Percentiles rank a stretch among this genome's conserved stretches.
These are phyloP conservation scores for Zalerion maritima DNA, from an alignment of 495 filamentous ascomycete genomes.

Conservation along the genomic window DNA sequence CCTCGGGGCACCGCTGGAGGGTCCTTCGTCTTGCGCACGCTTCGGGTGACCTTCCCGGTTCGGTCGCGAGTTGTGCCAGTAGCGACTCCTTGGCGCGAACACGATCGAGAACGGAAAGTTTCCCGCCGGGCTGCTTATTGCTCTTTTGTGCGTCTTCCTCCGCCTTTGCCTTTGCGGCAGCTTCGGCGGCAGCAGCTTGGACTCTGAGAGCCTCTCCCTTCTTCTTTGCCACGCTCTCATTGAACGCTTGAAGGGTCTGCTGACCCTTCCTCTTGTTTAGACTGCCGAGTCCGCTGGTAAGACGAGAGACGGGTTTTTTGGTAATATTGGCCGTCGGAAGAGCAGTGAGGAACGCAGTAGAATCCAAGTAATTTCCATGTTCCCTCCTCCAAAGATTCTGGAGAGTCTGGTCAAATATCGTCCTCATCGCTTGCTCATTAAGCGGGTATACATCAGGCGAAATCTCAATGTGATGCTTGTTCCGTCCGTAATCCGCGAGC, in stretches of 20 bases:
- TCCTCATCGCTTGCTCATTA: conserved; percentile 40
- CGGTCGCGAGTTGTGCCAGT: conserved; percentile 22
- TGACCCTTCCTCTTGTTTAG: too few species aligned
- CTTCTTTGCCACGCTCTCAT: conserved; percentile 30
- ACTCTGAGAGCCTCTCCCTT: conserved; percentile 11
- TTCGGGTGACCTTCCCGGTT: conserved; percentile 25
- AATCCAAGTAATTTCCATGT: conserved; percentile 3
- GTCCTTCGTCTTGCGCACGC: conserved; percentile 41
- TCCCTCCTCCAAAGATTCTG: conserved; percentile 27
- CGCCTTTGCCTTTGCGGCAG: conserved; percentile 12
- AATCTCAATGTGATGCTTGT: conserved; percentile 30
- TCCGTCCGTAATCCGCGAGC: conserved; percentile 46
- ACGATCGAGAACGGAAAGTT: conserved; percentile 43
- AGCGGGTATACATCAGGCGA: conserved; percentile 25
- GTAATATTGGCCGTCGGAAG: conserved; percentile 42
- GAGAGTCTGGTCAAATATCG: conserved; percentile 36
- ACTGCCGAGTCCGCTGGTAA: too few species aligned
- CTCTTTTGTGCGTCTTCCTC: too few species aligned
- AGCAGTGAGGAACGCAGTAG: conserved; percentile 29
- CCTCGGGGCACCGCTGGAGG: conserved; percentile 44
- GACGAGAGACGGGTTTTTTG: conserved; percentile 26
- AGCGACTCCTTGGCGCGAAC: conserved; percentile 44
- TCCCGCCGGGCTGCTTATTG: conserved; percentile 18
- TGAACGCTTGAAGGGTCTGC: conserved; percentile 45
- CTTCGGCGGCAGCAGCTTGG: conserved; percentile 3